phyloP scores from a whole-genome alignment of 2,329 filamentous ascomycete genomes.

The Sclerotinia borealis region DNA sequence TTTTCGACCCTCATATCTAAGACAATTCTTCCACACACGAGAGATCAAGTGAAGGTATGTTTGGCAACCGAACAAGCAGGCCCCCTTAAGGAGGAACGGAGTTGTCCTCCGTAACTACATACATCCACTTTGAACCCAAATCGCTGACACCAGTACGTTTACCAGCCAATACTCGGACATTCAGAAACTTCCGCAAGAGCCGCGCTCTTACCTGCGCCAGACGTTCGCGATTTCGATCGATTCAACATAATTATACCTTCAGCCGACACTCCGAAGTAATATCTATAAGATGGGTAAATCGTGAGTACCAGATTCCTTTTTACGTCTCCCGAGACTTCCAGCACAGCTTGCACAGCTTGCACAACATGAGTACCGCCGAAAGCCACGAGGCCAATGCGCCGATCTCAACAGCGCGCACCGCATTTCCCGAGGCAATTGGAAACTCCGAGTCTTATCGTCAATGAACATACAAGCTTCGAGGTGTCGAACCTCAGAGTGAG shows the following conservation, averaged over 20 bases:
- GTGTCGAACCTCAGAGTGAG: background rate
- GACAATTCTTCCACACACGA: background rate
- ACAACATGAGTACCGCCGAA: background rate
- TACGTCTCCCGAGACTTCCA: background rate
- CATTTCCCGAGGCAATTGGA: background rate
- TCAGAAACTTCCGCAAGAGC: background rate
- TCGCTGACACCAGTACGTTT: background rate
- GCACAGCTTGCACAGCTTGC: background rate
- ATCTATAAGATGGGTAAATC: conserved; percentile 16
- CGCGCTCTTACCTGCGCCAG: conserved; percentile 10
- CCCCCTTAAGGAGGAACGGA: background rate
- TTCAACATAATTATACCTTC: background rate
- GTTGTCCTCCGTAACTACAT: background rate
- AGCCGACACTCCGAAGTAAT: background rate
- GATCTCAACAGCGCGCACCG: background rate
- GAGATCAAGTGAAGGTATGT: background rate
- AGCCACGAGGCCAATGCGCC: conserved; percentile 6
- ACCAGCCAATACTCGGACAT: background rate
- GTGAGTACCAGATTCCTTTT: conserved; percentile 10
- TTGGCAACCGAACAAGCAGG: no score
- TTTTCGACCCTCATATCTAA: background rate
- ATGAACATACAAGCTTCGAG: background rate
- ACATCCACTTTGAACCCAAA: background rate
- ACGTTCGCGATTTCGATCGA: conserved; percentile 1
- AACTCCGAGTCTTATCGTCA: background rate